Evolutionary conservation across 2,329 filamentous ascomycete genomes (phyloP).

Genomic region (Hymenoscyphus salicellus): DNA sequence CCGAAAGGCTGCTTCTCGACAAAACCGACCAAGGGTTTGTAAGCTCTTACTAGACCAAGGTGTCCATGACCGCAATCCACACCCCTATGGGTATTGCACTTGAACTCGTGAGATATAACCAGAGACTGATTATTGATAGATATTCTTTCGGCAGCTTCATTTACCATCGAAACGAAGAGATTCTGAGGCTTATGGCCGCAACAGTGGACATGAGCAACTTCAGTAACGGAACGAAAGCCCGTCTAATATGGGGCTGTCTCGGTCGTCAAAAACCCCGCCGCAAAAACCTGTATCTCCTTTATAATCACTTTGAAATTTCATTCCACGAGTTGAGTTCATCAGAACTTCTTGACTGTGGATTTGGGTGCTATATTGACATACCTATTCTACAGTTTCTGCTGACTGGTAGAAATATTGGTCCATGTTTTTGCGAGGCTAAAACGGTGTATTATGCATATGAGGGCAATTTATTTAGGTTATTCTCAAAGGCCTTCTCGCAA

Average conservation of each 20-base stretch:
- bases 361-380: neutral
- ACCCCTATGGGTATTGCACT: neutral
- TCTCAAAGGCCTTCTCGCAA: no score
- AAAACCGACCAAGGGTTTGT: neutral
- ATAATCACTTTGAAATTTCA: neutral
- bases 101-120: neutral
- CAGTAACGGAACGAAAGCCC: neutral
- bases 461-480: no score
- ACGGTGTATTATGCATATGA: no score
- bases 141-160: no score
- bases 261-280: no score
- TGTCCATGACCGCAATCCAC: no score
- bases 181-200: neutral
- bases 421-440: neutral
- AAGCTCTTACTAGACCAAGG: conserved; percentile 5
- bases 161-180: neutral
- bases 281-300: neutral
- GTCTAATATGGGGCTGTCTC: neutral
- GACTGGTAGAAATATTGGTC: neutral
- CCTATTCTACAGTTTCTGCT: neutral
- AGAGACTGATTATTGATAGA: neutral
- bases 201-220: neutral
- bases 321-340: neutral
- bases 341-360: neutral
- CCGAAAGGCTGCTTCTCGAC: neutral